These are phyloP conservation scores for Aspergillus sp. DNA, from an alignment of 2,329 filamentous ascomycete species.

Conservation along the genomic window DNA sequence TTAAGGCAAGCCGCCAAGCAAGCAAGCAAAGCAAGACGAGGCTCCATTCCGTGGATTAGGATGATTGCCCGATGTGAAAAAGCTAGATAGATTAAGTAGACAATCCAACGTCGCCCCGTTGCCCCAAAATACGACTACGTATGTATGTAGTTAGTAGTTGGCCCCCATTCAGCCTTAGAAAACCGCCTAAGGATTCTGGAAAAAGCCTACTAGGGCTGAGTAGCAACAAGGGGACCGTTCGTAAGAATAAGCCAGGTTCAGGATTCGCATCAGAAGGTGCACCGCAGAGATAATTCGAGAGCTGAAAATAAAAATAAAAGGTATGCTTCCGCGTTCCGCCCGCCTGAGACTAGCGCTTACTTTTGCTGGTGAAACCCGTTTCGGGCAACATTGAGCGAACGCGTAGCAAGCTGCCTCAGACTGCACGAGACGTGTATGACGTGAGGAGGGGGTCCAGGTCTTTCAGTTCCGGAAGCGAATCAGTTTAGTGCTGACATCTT, in stretches of 20 bases:
- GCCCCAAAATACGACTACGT: neutral
- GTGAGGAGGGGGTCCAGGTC: neutral
- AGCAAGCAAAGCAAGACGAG: too few relatives aligned
- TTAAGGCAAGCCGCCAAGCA: too few relatives aligned
- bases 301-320: neutral
- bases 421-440: slow-evolving; percentile 2
- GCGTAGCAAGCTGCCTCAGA: neutral
- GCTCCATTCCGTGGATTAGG: too few relatives aligned
- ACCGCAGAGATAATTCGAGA: neutral
- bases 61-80: too few relatives aligned
- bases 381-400: slow-evolving; percentile 9
- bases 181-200: neutral
- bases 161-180: neutral
- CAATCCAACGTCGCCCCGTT: neutral
- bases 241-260: neutral
- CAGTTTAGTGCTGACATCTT: slow-evolving; percentile 5
- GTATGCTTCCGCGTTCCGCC: neutral
- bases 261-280: neutral
- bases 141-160: too few relatives aligned
- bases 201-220: slow-evolving; percentile 4
- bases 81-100: too few relatives aligned
- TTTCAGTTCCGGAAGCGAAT: neutral
- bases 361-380: neutral
- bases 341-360: slow-evolving; percentile 8
- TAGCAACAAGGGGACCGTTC: neutral